These are phyloP conservation scores for Trichoderma sp. DNA, from an alignment of 2,329 filamentous ascomycete genomes.

Conservation along the genomic window DNA sequence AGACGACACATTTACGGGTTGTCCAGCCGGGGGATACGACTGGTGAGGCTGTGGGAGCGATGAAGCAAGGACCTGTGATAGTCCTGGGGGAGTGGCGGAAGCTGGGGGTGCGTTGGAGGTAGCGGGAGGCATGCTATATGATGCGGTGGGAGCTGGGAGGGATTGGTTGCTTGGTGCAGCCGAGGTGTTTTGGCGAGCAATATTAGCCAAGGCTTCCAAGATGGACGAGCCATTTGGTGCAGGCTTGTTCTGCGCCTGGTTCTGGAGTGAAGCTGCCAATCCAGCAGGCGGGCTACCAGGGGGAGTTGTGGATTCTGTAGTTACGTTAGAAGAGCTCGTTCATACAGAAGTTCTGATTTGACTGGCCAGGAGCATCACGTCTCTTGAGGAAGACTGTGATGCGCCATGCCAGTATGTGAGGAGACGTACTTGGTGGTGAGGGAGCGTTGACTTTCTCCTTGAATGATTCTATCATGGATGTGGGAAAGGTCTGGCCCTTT, in stretches of 20 bases:
- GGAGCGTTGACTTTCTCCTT: constrained; percentile 72
- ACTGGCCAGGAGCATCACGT: background rate
- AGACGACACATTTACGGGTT: constrained; percentile 59
- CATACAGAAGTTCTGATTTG: background rate
- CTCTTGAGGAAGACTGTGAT: background rate
- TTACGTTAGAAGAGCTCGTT: constrained; percentile 37
- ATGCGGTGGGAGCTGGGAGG: constrained; percentile 42
- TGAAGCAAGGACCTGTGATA: constrained; percentile 34
- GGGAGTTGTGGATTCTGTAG: constrained; percentile 70
- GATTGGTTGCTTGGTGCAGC: constrained; percentile 42
- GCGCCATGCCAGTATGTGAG: background rate
- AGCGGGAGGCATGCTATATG: constrained; percentile 37
- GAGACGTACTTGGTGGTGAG: constrained; percentile 60
- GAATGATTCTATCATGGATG: constrained; percentile 74
- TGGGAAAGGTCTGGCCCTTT: constrained; percentile 86
- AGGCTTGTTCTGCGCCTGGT: constrained; percentile 33
- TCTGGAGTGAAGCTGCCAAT: constrained; percentile 40
- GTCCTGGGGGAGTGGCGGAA: constrained; percentile 21
- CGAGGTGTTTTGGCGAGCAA: constrained; percentile 69
- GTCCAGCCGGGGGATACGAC: constrained; percentile 44
- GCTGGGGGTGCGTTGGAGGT: constrained; percentile 18
- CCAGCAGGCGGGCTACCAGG: constrained; percentile 57
- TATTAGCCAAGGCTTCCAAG: constrained; percentile 74
- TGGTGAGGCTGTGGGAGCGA: constrained; percentile 30
- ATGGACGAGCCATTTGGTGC: constrained; percentile 58